phyloP scores from a whole-genome alignment of 2,329 filamentous ascomycete genomes.

The Acrocalymma vagum region DNA sequence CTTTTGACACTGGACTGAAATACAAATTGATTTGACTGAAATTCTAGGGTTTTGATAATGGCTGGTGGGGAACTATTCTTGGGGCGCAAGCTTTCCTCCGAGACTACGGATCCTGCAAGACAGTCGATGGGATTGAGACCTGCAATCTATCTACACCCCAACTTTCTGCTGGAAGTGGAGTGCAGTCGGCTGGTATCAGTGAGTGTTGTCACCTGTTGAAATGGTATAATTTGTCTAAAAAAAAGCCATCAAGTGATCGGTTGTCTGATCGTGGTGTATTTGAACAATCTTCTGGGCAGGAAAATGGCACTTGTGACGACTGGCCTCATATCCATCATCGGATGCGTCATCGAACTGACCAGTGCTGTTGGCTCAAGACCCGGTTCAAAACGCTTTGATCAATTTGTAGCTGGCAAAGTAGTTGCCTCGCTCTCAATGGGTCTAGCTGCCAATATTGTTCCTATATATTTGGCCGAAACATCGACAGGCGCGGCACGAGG shows the following conservation, averaged over 20 bases:
- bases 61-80: slow-evolving; percentile 19
- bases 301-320: slow-evolving; percentile 12
- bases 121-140: slow-evolving; percentile 9
- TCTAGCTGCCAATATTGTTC: slow-evolving; percentile 16
- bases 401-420: slow-evolving; percentile 19
- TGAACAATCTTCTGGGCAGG: slow-evolving; percentile 14
- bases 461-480: slow-evolving; percentile 18
- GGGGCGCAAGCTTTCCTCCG: slow-evolving; percentile 13
- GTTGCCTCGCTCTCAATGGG: slow-evolving; percentile 20
- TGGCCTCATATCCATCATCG: slow-evolving; percentile 15
- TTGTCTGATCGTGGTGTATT: slow-evolving; percentile 14
- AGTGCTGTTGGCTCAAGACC: slow-evolving; percentile 5
- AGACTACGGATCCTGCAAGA: slow-evolving; percentile 15
- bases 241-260: slow-evolving; percentile 10
- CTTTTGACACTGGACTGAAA: no score
- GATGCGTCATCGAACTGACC: slow-evolving; percentile 15
- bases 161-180: slow-evolving; percentile 12
- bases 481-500: slow-evolving; percentile 13
- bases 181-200: slow-evolving; percentile 17
- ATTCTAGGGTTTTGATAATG: slow-evolving; percentile 14
- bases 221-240: background rate
- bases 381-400: slow-evolving; percentile 10
- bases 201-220: background rate
- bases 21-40: background rate
- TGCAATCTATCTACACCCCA: slow-evolving; percentile 14